Evolutionary conservation across 225 moss, liverwort and hornwort genomes (phyloP), one percentile per base, ranked within the genome.

Genomic region (Polytrichum commune): DNA sequence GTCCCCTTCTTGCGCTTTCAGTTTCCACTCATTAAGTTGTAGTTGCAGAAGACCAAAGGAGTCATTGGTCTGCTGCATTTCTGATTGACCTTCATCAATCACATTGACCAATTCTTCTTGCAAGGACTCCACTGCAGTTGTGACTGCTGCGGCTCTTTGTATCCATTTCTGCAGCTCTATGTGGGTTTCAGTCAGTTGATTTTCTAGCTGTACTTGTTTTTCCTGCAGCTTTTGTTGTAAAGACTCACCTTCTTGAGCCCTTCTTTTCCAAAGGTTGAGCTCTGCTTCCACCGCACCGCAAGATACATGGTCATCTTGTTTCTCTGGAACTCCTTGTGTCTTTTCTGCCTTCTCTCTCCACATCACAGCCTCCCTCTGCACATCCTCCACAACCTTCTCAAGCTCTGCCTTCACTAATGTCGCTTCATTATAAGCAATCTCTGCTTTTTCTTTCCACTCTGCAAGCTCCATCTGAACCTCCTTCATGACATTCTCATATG

Each of bases 261-360:
- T 75, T 18, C 71, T 74, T 60, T 74, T 75, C 83, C 86, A 86
- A n/a, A 80, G 75, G 77, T 75, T 74, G 69, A 86, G 29, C 68
- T 86, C 86, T 69, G 80, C 82, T 61, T 86, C 79, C 67, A 86
- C 62, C 23, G 82, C 86, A 75, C 68, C 77, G 29, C 82, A 77
- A 63, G 79, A 33, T 53, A 83, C 82, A 60, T 74, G 79, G n/a
- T 80, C 79, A 58, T 83, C 86, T 61, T 75, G 75, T 19, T 19
- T 77, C 53, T 73, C 79, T 20, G 19, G 57, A 9, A 68, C 54
- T 67, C 75, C 80, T 73, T 86, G 72, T 4, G 82, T 74, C 32
- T 53, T 27, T 53, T 82, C 82, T 18, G 82, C 74, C 63, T 82
- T 72, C 5, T 74, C 55, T 74, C 79, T 85, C 85, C 79, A 83